Conservation (phyloP, 2,329 filamentous ascomycete species). For the Pyrenochaeta sp. region DNA sequence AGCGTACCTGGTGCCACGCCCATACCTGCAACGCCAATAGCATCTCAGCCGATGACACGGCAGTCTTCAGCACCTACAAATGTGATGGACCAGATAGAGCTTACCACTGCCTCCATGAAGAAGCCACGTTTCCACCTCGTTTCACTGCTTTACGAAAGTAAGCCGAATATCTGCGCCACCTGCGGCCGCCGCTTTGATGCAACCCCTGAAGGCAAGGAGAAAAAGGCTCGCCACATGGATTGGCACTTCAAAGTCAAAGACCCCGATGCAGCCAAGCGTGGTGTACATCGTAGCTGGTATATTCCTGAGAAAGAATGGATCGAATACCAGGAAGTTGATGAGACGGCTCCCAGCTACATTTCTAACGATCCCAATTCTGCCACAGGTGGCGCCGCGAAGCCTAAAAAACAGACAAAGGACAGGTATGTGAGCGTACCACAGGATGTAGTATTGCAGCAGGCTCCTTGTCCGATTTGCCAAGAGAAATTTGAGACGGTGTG, state of each 20-base stretch:
- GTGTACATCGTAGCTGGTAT: conserved; percentile 94
- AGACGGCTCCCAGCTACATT: conserved; percentile 56
- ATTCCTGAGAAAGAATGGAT: conserved; percentile 96
- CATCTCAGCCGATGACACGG: conserved; percentile 36
- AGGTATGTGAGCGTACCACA: conserved; percentile 86
- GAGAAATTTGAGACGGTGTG: conserved; percentile 93
- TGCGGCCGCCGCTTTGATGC: conserved; percentile 87
- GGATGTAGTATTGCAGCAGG: conserved; percentile 76
- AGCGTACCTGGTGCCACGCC: conserved; percentile 34
- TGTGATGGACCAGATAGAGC: conserved; percentile 61
- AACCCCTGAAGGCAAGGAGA: conserved; percentile 79
- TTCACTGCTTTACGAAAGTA: conserved; percentile 77
- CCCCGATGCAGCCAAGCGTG: conserved; percentile 83
- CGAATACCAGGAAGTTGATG: conserved; percentile 80
- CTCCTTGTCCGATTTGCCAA: conserved; percentile 90
- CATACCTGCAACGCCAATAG: conserved; percentile 34
- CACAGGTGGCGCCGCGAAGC: conserved; percentile 46
- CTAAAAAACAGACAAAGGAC: conserved; percentile 64
- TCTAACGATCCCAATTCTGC: conserved; percentile 35
- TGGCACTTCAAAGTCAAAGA: conserved; percentile 98
- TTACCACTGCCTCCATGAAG: conserved; percentile 76
- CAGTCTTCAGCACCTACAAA: conserved; percentile 47
- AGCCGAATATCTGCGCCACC: conserved; percentile 87
- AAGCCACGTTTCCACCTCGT: conserved; percentile 79
- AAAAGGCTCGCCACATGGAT: conserved; percentile 92